phyloP scores from a whole-genome alignment of 352 stramenopile genomes.

The Phytophthora sp. region DNA sequence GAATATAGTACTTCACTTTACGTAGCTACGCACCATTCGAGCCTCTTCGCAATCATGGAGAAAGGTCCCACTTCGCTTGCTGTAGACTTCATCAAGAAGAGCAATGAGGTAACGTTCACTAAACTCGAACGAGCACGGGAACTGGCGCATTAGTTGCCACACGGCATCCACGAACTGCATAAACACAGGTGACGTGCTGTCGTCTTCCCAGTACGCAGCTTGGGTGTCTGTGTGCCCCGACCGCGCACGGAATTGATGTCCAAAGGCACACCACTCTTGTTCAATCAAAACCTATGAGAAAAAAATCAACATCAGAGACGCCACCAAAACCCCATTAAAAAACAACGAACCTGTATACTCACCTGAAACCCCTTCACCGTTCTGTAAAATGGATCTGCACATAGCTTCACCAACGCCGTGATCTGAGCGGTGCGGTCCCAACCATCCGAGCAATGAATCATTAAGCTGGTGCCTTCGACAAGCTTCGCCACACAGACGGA shows the following conservation, averaged over 20 bases:
- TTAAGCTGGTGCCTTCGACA: constrained; percentile 90
- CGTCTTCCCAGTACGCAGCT: constrained; percentile 92
- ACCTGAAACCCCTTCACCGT: constrained; percentile 95
- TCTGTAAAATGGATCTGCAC: constrained; percentile 98
- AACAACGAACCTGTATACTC: not conserved
- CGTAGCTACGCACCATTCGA: constrained; percentile 49
- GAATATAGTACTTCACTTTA: too few species aligned
- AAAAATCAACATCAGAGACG: not conserved
- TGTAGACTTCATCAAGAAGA: constrained; percentile 96
- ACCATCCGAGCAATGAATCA: constrained; percentile 99
- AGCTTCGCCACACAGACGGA: constrained; percentile 92
- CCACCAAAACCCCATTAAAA: not conserved
- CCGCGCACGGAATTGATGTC: constrained; percentile 97
- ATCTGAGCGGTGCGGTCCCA: constrained; percentile 99
- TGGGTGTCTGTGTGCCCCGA: constrained; percentile 67
- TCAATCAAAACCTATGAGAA: constrained; percentile 90
- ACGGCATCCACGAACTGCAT: constrained; percentile 99
- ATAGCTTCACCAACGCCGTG: constrained; percentile 93
- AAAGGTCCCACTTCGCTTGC: constrained; percentile 97
- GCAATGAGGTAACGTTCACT: constrained; percentile 93
- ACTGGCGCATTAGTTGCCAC: constrained; percentile 97
- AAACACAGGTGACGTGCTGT: constrained; percentile 98
- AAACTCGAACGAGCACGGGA: constrained; percentile 98
- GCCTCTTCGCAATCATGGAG: constrained; percentile 96
- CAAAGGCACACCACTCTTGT: constrained; percentile 99